Evolutionary conservation across 2,329 filamentous ascomycete species (phyloP).

Genomic region (Bipolaris cookei): DNA sequence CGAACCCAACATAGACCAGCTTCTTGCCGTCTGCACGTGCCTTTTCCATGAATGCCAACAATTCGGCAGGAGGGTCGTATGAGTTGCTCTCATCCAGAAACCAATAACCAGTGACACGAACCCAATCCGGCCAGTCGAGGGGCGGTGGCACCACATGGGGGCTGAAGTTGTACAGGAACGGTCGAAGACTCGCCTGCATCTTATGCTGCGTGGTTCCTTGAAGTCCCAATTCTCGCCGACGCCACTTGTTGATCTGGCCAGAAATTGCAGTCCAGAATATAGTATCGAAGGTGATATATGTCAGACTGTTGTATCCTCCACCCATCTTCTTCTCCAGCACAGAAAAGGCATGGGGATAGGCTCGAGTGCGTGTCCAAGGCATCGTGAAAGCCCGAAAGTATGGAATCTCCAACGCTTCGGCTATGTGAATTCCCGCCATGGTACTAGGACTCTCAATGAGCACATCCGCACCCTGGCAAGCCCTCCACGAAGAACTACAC

Average conservation of each 20-base stretch:
- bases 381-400: constrained; percentile 98
- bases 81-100: constrained; percentile 78
- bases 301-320: constrained; percentile 92
- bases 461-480: constrained; percentile 85
- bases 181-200: constrained; percentile 96
- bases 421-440: constrained; percentile 98
- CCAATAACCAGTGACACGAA: constrained; percentile 97
- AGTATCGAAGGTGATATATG: constrained; percentile 95
- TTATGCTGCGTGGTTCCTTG: constrained; percentile 84
- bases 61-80: constrained; percentile 77
- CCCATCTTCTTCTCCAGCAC: constrained; percentile 94
- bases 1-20: constrained; percentile 95
- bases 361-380: constrained; percentile 95
- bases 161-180: constrained; percentile 97
- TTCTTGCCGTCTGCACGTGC: constrained; percentile 85
- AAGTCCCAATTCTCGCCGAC: constrained; percentile 78
- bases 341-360: constrained; percentile 95
- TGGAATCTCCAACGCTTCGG: constrained; percentile 87
- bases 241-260: constrained; percentile 90
- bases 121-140: constrained; percentile 96
- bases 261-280: constrained; percentile 96
- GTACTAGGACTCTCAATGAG: constrained; percentile 95
- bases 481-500: constrained; percentile 78
- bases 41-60: constrained; percentile 81
- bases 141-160: constrained; percentile 92